phyloP scores from a whole-genome alignment of 768 basidiomycete genomes.

The Phaeolepiota aurea region DNA sequence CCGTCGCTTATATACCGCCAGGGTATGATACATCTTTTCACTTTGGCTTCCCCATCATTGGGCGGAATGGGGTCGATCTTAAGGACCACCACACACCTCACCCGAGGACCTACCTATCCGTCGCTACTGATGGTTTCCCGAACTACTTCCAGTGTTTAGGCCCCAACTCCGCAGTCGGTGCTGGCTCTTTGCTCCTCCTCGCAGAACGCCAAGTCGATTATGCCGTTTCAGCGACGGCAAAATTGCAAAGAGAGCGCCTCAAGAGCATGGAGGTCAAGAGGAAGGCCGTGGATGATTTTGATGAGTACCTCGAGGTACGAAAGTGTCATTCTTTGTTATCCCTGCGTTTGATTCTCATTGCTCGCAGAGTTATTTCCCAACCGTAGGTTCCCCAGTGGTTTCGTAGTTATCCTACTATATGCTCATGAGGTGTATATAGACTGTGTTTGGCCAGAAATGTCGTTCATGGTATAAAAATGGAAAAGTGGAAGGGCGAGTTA shows the following conservation, averaged over 20 bases:
- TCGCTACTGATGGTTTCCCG: conserved; percentile 59
- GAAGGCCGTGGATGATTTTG: conserved; percentile 55
- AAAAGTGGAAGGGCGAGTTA: conserved; percentile 47
- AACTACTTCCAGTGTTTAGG: conserved; percentile 55
- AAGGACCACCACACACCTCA: conserved; percentile 46
- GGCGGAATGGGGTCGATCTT: conserved; percentile 42
- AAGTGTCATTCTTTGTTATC: not conserved
- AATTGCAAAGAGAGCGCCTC: conserved; percentile 55
- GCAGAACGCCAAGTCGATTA: conserved; percentile 54
- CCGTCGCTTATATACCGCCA: conserved; percentile 10
- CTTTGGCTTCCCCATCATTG: conserved; percentile 42
- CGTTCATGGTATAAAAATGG: conserved; percentile 60
- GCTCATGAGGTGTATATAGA: conserved; percentile 10
- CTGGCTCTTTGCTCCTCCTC: conserved; percentile 46
- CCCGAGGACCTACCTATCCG: conserved; percentile 48
- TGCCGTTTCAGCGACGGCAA: conserved; percentile 42
- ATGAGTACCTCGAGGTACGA: conserved; percentile 47
- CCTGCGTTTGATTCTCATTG: conserved; percentile 4
- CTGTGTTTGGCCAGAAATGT: conserved; percentile 50
- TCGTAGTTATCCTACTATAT: not conserved
- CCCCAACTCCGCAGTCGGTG: conserved; percentile 47
- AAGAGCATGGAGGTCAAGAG: conserved; percentile 53
- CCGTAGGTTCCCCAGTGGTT: conserved; percentile 16
- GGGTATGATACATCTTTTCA: conserved; percentile 47
- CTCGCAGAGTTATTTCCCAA: conserved; percentile 39